These are phyloP conservation scores for Rubia balearica DNA, from an alignment of 305 asterid genomes.

Conservation along the genomic window DNA sequence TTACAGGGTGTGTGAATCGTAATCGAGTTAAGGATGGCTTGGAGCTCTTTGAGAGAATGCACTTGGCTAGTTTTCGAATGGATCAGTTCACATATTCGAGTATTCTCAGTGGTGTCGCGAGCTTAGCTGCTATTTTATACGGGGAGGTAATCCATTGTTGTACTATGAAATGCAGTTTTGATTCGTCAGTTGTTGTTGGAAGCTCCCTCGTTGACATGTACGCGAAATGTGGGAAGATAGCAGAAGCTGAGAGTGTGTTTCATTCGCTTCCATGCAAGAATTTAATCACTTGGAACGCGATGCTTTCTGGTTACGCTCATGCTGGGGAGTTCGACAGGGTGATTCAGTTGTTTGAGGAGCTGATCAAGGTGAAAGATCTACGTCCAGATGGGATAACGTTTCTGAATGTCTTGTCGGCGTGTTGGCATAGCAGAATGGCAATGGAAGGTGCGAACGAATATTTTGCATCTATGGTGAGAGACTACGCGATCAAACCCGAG, in stretches of 20 bases:
- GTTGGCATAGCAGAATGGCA: conserved; percentile 47
- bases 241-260: conserved; percentile 38
- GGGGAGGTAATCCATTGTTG: conserved; percentile 55
- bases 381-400: conserved; percentile 65
- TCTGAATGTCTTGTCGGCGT: conserved; percentile 57
- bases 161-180: conserved; percentile 44
- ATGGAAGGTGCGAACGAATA: conserved; percentile 32
- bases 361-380: conserved; percentile 29
- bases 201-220: conserved; percentile 75
- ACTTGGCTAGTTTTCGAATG: conserved; percentile 28
- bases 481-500: conserved; percentile 44
- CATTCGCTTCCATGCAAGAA: conserved; percentile 44
- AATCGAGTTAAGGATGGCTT: conserved; percentile 43
- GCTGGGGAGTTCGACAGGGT: conserved; percentile 43
- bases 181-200: conserved; percentile 53
- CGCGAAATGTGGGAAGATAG: conserved; percentile 58
- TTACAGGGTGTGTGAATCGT: conserved; percentile 63
- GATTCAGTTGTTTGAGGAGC: conserved; percentile 40
- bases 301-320: conserved; percentile 68
- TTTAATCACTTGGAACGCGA: conserved; percentile 61
- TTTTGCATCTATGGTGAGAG: conserved; percentile 43
- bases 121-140: conserved; percentile 39
- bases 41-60: conserved; percentile 50
- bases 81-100: conserved; percentile 76
- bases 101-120: conserved; percentile 56